Percentiles rank a stretch among this genome's conserved stretches.
These are phyloP conservation scores for Leptographium radiaticola DNA, from an alignment of 2,329 filamentous ascomycete species.

Conservation along the genomic window DNA sequence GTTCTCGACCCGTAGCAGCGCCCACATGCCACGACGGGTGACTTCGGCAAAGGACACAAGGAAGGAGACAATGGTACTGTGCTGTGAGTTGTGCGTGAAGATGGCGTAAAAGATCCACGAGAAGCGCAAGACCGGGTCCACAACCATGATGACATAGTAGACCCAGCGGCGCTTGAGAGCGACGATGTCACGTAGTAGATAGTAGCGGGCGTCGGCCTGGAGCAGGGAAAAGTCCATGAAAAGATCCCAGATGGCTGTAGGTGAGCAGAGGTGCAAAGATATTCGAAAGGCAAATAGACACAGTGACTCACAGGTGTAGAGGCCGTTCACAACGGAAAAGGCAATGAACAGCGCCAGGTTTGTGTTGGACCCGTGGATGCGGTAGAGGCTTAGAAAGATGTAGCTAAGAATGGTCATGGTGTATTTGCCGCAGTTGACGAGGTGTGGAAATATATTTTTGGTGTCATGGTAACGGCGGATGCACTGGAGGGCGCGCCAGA, in stretches of 20 bases:
- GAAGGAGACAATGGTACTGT: constrained; percentile 74
- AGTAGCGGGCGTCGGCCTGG: constrained; percentile 57
- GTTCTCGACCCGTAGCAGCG: constrained; percentile 88
- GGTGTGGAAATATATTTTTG: constrained; percentile 75
- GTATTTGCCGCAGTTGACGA: constrained; percentile 90
- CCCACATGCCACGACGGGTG: constrained; percentile 78
- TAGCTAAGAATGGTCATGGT: constrained; percentile 70
- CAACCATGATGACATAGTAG: constrained; percentile 74
- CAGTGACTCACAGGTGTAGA: constrained; percentile 58
- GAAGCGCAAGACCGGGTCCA: constrained; percentile 79
- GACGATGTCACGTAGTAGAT: constrained; percentile 61
- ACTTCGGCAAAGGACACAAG: constrained; percentile 67
- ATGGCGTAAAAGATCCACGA: constrained; percentile 92
- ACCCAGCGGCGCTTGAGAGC: constrained; percentile 67
- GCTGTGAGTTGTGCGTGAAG: constrained; percentile 65
- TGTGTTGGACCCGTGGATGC: constrained; percentile 47
- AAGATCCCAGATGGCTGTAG: constrained; percentile 71
- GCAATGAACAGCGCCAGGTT: constrained; percentile 63
- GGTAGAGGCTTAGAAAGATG: constrained; percentile 67
- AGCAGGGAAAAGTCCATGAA: constrained; percentile 95
- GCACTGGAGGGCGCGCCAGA: constrained; percentile 87
- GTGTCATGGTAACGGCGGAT: constrained; percentile 82
- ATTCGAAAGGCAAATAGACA: not conserved
- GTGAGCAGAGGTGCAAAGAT: not conserved
- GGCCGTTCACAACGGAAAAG: constrained; percentile 66